These are phyloP conservation scores for Penicillium arizonense DNA, from an alignment of 495 filamentous ascomycete species.

Conservation along the genomic window DNA sequence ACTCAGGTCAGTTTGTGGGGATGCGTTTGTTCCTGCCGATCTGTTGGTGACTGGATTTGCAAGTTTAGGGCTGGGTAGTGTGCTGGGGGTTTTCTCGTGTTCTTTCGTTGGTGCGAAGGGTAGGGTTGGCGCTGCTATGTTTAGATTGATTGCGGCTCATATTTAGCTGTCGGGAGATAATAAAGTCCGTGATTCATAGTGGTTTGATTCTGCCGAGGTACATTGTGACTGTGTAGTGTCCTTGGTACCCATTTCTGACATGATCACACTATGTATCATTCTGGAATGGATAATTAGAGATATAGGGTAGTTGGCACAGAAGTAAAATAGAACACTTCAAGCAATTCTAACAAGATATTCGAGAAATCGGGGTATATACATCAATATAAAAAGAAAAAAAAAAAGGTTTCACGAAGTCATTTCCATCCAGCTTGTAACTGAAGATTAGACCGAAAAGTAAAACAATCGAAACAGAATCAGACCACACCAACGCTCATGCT, in stretches of 20 bases:
- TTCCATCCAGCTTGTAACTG: background rate
- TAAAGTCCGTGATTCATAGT: too few relatives aligned
- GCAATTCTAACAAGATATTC: slow-evolving; percentile 9
- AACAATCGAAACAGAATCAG: background rate
- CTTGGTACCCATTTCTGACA: too few relatives aligned
- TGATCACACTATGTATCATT: too few relatives aligned
- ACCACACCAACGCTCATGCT: slow-evolving; percentile 23
- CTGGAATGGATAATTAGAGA: too few relatives aligned
- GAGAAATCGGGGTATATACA: slow-evolving; percentile 22
- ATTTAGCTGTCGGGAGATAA: too few relatives aligned
- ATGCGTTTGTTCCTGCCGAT: slow-evolving; percentile 14
- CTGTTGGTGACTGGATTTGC: background rate
- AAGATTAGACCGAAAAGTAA: background rate
- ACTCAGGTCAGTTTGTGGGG: background rate
- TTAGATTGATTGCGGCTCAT: background rate
- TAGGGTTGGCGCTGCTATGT: background rate
- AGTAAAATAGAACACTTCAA: slow-evolving; percentile 1
- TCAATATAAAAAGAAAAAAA: background rate
- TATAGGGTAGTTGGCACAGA: too few relatives aligned
- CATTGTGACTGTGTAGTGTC: too few relatives aligned
- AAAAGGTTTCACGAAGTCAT: background rate
- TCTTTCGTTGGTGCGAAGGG: too few relatives aligned
- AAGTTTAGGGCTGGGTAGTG: background rate
- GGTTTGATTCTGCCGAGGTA: too few relatives aligned
- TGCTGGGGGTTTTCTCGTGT: background rate